Percentiles rank a stretch among this genome's conserved stretches.
Conservation (phyloP, 2,329 filamentous ascomycete species). For the Aspergillus tamarii region DNA sequence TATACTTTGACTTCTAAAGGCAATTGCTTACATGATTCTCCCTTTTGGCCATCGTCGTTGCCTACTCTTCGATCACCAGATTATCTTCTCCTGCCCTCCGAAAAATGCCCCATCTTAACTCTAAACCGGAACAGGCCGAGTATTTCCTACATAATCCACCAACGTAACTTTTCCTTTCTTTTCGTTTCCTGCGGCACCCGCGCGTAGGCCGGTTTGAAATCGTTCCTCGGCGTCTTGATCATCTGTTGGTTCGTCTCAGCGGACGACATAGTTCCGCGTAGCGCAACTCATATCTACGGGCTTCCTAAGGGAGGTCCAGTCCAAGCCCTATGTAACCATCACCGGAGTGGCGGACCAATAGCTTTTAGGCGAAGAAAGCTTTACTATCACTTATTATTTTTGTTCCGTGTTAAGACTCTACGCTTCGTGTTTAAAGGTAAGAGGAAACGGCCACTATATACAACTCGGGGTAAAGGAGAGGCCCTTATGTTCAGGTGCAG, state of each 20-base stretch:
- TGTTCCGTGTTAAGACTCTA: background rate
- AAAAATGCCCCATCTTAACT: background rate
- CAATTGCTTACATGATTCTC: no score
- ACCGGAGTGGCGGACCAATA: background rate
- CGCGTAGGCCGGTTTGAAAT: constrained; percentile 4
- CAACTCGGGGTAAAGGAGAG: background rate
- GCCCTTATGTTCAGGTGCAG: background rate
- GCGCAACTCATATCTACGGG: background rate
- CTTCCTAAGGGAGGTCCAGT: background rate
- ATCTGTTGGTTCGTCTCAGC: background rate
- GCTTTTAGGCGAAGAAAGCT: background rate
- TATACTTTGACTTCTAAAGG: no score
- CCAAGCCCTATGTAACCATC: background rate
- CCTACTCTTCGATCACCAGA: background rate
- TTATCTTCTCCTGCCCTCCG: background rate
- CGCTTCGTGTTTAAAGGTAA: background rate
- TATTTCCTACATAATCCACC: background rate
- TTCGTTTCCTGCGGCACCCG: constrained; percentile 13
- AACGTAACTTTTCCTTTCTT: background rate
- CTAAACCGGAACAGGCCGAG: background rate
- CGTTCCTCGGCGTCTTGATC: background rate
- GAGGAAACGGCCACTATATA: background rate
- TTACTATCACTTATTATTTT: background rate
- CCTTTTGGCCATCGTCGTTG: background rate
- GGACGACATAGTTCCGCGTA: background rate